Evolutionary conservation across 805 yeast species (phyloP), one percentile per base, ranked within the genome.

Genomic region (Barnettozyma californica): DNA sequence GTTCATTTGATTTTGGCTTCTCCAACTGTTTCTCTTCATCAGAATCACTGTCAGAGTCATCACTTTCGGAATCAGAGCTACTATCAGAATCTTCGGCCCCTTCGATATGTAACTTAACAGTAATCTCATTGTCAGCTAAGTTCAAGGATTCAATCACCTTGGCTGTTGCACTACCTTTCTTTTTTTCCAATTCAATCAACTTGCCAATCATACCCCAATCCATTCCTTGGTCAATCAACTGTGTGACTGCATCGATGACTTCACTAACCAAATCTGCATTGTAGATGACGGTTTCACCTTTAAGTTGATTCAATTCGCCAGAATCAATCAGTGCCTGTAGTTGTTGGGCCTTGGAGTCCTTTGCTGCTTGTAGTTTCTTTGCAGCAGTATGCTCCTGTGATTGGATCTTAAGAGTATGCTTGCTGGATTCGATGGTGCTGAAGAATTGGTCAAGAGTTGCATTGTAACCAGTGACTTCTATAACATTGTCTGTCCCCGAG

Each of bases 141-240:
- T 87, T 81, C 62, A 92, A 71, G 0, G 96, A 60, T 42, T 74
- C 70, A 46, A 91, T 84, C 49, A 72, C 57, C 34, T 70, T 67
- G 0, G 97, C 96, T 48, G 82, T 70, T 5, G 68, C 65, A 56
- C 83, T 87, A 1, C 84, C 83, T 56, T 83, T 77, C 1, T 70
- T 65, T 56, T 87, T 83, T 60, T 92, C 96, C 44, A 81, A 73
- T 43, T 75, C 68, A 45, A 92, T 82, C 49, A 85, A 67, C 53
- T 82, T 80, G 61, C 86, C 96, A 53, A 91, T 91, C 51, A 88
- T 84, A 39, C 78, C 77, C 99, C 99, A 92, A 63, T 92, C 97
- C 88, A 89, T 87, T 53, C 87, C 91, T 60, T 87, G 94, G 48
- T 84, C 82, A 5, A 90, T 53, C 47, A 89, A 67, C 1, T 71